Base-by-base conservation (phyloP, 352 stramenopile genomes). In the Phytophthora sojae region DNA sequence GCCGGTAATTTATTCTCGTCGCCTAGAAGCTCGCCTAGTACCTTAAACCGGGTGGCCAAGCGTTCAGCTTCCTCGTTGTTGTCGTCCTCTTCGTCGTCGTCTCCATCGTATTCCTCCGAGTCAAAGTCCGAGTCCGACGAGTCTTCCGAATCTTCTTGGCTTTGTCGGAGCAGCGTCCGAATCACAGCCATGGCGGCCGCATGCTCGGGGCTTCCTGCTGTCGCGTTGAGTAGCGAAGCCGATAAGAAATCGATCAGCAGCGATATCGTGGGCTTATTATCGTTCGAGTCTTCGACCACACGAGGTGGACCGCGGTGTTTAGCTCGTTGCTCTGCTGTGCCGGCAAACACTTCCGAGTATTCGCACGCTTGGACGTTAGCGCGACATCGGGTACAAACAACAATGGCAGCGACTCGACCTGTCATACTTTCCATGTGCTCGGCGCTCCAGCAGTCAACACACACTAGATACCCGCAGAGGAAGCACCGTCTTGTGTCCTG, bases 401-500 rank as follows among this genome's bases (percentile, higher is more conserved):
- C 37, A 19, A 75, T 71, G 0, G 37, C 47, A 25, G 64, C 61
- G 29, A 78, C 56, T 9, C 71, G 58, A 2, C 74, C 74, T 0
- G 63, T 19, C 17, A 51, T 50, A 21, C 32, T 73, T 25, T 81
- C 70, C 61, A 81, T 70, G 14, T 44, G 14, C n/a, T 78, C 69
- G 9, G 42, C 23, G 6, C n/a, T 63, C 61, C 61, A 75, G 45
- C 69, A 81, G 8, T 76, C 55, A 17, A 76, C 56, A 45, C 69
- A 81, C 23, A 78, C 69, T 35, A 69, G 50, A 47, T 76, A 77
- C 26, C 65, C 69, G 15, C 74, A 78, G 25, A 81, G 32, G 19
- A 68, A 73, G 47, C 74, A 81, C 15, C 67, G 74, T 23, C 66
- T 50, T 0, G 59, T 73, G 25, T 73, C 53, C n/a, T 37, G 56